Percentiles rank a stretch among this genome's conserved stretches.
These are phyloP conservation scores for Neonothopanus nambi DNA, from an alignment of 1,284 basidiomycete species.

Conservation along the genomic window DNA sequence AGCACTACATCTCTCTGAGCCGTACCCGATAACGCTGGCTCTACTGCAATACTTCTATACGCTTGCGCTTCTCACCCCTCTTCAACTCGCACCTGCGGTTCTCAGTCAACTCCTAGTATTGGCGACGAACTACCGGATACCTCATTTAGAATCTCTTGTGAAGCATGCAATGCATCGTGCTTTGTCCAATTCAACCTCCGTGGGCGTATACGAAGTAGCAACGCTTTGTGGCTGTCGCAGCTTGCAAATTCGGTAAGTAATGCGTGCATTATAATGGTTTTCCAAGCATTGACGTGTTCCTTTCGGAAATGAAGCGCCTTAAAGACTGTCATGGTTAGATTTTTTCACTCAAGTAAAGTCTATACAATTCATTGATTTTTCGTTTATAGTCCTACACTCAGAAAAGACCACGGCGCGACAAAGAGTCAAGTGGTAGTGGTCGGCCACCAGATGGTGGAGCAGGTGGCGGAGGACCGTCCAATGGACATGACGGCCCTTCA, in stretches of 20 bases:
- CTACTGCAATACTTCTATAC: constrained; percentile 94
- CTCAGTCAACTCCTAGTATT: constrained; percentile 86
- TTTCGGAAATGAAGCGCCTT: constrained; percentile 49
- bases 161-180: constrained; percentile 92
- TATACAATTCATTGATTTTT: constrained; percentile 6
- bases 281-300: neutral
- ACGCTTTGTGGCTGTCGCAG: constrained; percentile 87
- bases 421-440: constrained; percentile 48
- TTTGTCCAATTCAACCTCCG: constrained; percentile 79
- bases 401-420: constrained; percentile 59
- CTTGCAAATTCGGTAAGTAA: constrained; percentile 78
- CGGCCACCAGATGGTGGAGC: constrained; percentile 38
- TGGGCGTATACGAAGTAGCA: constrained; percentile 92
- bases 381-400: constrained; percentile 63
- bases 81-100: constrained; percentile 89
- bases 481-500: constrained; percentile 11
- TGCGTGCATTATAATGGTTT: neutral
- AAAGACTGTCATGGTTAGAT: constrained; percentile 72
- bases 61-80: constrained; percentile 78
- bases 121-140: constrained; percentile 79
- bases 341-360: constrained; percentile 3
- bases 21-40: constrained; percentile 86
- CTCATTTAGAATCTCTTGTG: constrained; percentile 76
- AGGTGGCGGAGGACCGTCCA: constrained; percentile 15
- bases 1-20: constrained; percentile 81